Conservation (phyloP, 495 filamentous ascomycete species). For the Aspergillus carlsbadensis region DNA sequence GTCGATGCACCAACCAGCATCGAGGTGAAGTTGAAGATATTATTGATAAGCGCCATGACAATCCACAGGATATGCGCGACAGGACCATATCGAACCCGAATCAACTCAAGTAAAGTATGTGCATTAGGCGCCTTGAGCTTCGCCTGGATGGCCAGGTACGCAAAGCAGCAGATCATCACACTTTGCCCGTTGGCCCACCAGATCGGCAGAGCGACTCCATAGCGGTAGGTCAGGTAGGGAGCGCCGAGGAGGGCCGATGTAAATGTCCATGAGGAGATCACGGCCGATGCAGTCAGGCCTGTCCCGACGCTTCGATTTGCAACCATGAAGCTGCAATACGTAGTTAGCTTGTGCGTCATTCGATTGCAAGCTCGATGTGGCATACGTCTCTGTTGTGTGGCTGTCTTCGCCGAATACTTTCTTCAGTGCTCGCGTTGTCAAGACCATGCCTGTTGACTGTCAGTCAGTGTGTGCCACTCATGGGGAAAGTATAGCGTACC, state of each 20-base stretch:
- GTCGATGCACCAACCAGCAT: neutral
- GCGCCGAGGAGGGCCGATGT: constrained; percentile 34
- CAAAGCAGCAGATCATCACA: constrained; percentile 48
- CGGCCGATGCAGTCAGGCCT: too few relatives aligned
- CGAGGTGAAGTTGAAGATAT: neutral
- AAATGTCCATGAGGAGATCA: constrained; percentile 19
- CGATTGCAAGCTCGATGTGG: too few relatives aligned
- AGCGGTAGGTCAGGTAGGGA: constrained; percentile 34
- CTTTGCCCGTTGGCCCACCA: constrained; percentile 48
- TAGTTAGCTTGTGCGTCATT: too few relatives aligned
- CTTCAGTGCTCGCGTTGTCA: too few relatives aligned
- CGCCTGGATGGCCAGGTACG: constrained; percentile 44
- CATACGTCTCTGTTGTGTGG: too few relatives aligned
- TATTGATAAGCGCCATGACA: neutral
- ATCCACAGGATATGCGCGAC: neutral
- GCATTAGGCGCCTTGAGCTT: constrained; percentile 47
- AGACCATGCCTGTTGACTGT: too few relatives aligned
- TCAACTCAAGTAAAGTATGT: constrained; percentile 45
- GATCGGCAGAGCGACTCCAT: constrained; percentile 36
- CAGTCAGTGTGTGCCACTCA: too few relatives aligned
- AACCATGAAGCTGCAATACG: too few relatives aligned
- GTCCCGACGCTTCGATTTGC: too few relatives aligned
- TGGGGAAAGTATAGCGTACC: neutral
- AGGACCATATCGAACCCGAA: constrained; percentile 33
- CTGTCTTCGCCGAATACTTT: too few relatives aligned